These are phyloP conservation scores for Danielia reshetovae DNA, from an alignment of 805 yeast genomes.

Conservation along the genomic window DNA sequence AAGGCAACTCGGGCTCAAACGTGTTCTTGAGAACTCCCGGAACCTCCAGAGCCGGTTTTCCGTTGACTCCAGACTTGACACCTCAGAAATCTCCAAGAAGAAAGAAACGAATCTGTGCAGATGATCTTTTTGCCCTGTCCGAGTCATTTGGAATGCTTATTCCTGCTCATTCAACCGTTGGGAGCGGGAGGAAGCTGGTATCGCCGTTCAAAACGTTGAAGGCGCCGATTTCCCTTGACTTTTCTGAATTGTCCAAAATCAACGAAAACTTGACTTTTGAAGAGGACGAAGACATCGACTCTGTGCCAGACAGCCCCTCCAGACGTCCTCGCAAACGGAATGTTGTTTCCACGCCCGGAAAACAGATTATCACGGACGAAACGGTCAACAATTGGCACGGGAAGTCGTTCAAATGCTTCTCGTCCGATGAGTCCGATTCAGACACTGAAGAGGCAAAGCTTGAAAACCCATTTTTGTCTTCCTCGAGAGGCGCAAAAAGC, in stretches of 20 bases:
- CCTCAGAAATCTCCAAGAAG: conserved; percentile 28
- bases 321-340: conserved; percentile 14
- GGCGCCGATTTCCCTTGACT: conserved; percentile 14
- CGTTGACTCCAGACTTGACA: conserved; percentile 30
- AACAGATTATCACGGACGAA: conserved; percentile 30
- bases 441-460: conserved; percentile 13
- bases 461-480: conserved; percentile 10
- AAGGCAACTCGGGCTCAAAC: conserved; percentile 1
- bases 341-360: conserved; percentile 27
- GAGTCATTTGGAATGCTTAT: conserved; percentile 26
- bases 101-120: conserved; percentile 16
- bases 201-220: conserved; percentile 7
- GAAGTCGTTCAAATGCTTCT: conserved; percentile 25
- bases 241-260: conserved; percentile 16
- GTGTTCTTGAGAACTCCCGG: conserved; percentile 2
- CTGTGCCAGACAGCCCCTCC: conserved; percentile 13
- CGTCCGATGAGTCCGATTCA: conserved; percentile 22
- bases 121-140: conserved; percentile 7
- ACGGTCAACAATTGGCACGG: conserved; percentile 37
- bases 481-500: too few species aligned
- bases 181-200: conserved; percentile 29
- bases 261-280: conserved; percentile 26
- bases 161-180: conserved; percentile 37
- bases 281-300: conserved; percentile 8
- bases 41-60: conserved; percentile 5